Evolutionary conservation across 1,284 basidiomycete species (phyloP).

Genomic region (Baeospora myosura): DNA sequence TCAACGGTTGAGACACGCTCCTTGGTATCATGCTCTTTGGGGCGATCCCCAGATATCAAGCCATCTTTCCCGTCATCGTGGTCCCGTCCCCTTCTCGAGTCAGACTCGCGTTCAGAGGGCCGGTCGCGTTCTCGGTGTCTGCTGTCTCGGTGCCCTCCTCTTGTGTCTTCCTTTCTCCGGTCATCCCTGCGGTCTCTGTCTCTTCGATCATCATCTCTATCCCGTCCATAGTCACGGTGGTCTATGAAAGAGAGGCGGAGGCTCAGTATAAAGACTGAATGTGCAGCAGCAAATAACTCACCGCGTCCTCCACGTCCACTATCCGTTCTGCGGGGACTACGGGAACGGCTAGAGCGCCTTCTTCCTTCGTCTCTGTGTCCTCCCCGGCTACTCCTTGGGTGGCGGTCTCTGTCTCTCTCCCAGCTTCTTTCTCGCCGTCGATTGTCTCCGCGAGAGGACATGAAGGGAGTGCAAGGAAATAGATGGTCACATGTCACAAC

Average conservation of each 20-base stretch:
- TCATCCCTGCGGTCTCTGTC: conserved; percentile 26
- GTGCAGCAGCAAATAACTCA: conserved; percentile 14
- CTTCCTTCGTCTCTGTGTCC: conserved; percentile 26
- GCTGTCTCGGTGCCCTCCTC: too few relatives aligned
- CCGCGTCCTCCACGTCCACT: conserved; percentile 26
- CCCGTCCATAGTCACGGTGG: conserved; percentile 22
- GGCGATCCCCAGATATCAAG: too few relatives aligned
- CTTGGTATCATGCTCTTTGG: conserved; percentile 18
- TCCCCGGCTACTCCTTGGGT: conserved; percentile 26
- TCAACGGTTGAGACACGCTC: too few relatives aligned
- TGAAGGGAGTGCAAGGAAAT: conserved; percentile 12
- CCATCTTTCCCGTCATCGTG: conserved; percentile 18
- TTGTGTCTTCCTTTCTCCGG: conserved; percentile 13
- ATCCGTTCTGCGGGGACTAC: conserved; percentile 48
- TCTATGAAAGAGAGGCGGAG: conserved; percentile 11
- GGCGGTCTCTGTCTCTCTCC: conserved; percentile 38
- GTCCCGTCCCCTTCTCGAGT: conserved; percentile 15
- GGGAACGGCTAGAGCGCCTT: conserved; percentile 55
- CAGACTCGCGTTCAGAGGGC: conserved; percentile 27
- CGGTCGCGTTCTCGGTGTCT: conserved; percentile 26
- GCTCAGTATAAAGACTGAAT: neutral
- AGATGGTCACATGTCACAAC: neutral
- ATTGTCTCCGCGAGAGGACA: conserved; percentile 44
- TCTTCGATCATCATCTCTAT: conserved; percentile 25
- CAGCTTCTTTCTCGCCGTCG: conserved; percentile 60